phyloP scores from a whole-genome alignment of 352 stramenopile genomes.

The Globisporangium radiosum region DNA sequence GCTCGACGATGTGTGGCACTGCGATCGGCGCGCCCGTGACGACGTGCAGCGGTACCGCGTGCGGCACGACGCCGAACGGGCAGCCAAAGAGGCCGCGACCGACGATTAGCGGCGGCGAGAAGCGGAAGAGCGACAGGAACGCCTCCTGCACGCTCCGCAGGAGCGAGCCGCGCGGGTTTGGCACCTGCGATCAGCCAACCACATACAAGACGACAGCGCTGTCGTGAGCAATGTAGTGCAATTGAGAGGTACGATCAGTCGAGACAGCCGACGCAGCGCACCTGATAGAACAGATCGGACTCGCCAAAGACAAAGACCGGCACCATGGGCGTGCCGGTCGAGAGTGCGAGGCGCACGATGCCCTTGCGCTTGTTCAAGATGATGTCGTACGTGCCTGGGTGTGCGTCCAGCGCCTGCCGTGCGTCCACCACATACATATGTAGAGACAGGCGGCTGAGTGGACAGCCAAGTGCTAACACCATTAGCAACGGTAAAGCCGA shows the following conservation, averaged over 20 bases:
- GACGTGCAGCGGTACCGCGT: slow-evolving; percentile 24
- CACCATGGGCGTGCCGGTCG: slow-evolving; percentile 45
- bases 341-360: slow-evolving; percentile 54
- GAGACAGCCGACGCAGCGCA: not conserved
- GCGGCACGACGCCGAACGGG: slow-evolving; percentile 27
- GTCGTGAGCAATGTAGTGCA: not conserved
- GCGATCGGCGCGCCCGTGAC: slow-evolving; percentile 37
- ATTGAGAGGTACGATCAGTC: not conserved
- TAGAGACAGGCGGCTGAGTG: no score
- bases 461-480: no score
- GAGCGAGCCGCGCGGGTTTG: slow-evolving; percentile 32
- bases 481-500: no score
- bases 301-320: slow-evolving; percentile 72
- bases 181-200: slow-evolving; percentile 14
- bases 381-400: slow-evolving; percentile 36
- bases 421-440: no score
- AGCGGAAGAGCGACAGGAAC: slow-evolving; percentile 31
- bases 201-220: no score
- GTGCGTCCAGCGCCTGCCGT: slow-evolving; percentile 32
- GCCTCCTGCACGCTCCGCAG: slow-evolving; percentile 29
- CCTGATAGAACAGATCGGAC: slow-evolving; percentile 45
- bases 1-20: slow-evolving; percentile 30
- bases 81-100: slow-evolving; percentile 23
- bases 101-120: slow-evolving; percentile 32
- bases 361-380: slow-evolving; percentile 64